Evolutionary conservation across 371 early-diverging fungal genomes (phyloP).

Genomic region (Apophysomyces variabilis): DNA sequence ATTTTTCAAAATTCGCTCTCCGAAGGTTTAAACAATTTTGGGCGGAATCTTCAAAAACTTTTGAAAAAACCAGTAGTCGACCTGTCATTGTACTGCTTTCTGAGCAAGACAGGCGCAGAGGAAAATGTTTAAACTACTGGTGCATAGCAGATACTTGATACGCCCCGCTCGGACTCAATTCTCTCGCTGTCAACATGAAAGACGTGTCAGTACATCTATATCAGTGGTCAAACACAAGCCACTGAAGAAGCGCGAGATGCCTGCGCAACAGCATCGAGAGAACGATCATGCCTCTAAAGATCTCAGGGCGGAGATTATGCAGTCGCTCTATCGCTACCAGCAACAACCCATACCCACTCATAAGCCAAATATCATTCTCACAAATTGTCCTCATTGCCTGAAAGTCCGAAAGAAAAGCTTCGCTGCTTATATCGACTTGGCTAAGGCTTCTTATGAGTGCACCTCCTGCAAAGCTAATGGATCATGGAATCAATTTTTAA

Average conservation of each 20-base stretch:
- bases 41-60: no score
- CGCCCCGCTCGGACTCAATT: not conserved
- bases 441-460: constrained; percentile 46
- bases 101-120: no score
- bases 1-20: no score
- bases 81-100: no score
- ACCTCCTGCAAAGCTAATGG: constrained; percentile 18
- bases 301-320: constrained; percentile 31
- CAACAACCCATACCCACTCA: constrained; percentile 42
- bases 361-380: constrained; percentile 28
- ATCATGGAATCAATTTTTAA: constrained; percentile 15
- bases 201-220: not conserved
- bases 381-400: constrained; percentile 56
- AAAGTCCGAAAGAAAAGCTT: constrained; percentile 39
- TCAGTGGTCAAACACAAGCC: not conserved
- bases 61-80: no score
- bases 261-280: not conserved
- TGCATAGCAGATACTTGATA: not conserved
- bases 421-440: constrained; percentile 38
- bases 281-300: not conserved
- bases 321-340: constrained; percentile 39
- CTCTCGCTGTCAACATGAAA: not conserved
- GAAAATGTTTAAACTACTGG: not conserved
- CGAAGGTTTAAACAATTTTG: no score
- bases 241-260: not conserved